These are phyloP conservation scores for Lolium multiflorum DNA, from an alignment of 176 grass and related monocot genomes.

Conservation along the genomic window DNA sequence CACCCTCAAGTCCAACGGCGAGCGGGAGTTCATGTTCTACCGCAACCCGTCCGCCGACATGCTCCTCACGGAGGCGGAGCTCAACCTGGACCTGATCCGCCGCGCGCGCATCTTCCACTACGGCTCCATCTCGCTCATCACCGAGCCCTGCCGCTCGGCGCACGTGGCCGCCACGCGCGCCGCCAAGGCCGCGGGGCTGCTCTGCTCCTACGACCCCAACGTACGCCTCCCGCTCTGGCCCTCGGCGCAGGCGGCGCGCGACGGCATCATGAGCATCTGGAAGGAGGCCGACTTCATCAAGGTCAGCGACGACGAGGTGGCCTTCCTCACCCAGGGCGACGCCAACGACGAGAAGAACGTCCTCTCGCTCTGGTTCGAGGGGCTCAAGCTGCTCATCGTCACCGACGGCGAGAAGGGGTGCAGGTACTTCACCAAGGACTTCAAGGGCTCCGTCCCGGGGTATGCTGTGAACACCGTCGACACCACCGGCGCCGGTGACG, in stretches of 20 bases:
- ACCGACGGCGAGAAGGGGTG: constrained; percentile 93
- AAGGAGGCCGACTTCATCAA: constrained; percentile 97
- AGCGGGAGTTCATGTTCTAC: constrained; percentile 99
- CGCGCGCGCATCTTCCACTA: constrained; percentile 85
- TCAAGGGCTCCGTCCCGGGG: constrained; percentile 72
- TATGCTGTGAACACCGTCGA: constrained; percentile 75
- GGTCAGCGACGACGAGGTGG: constrained; percentile 95
- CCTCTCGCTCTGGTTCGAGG: constrained; percentile 80
- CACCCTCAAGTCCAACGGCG: constrained; percentile 68
- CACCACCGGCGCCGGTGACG: constrained; percentile 90
- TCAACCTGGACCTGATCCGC: constrained; percentile 74
- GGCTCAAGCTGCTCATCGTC: constrained; percentile 85
- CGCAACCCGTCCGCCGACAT: constrained; percentile 89
- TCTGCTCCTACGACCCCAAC: constrained; percentile 92
- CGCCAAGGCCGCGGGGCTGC: constrained; percentile 68
- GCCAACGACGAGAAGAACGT: constrained; percentile 70
- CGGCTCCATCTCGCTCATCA: constrained; percentile 87
- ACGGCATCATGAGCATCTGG: constrained; percentile 84
- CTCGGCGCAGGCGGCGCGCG: constrained; percentile 61
- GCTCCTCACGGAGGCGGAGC: constrained; percentile 76
- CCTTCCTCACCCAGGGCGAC: constrained; percentile 79
- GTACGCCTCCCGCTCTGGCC: constrained; percentile 90
- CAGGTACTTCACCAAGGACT: constrained; percentile 95
- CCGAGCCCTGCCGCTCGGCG: constrained; percentile 73
- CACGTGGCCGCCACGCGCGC: constrained; percentile 89